A percentile compares a stretch with the other conserved stretches of the same genome.
Conservation (phyloP, 441 rosid species). For the Gossypium lobatum region DNA sequence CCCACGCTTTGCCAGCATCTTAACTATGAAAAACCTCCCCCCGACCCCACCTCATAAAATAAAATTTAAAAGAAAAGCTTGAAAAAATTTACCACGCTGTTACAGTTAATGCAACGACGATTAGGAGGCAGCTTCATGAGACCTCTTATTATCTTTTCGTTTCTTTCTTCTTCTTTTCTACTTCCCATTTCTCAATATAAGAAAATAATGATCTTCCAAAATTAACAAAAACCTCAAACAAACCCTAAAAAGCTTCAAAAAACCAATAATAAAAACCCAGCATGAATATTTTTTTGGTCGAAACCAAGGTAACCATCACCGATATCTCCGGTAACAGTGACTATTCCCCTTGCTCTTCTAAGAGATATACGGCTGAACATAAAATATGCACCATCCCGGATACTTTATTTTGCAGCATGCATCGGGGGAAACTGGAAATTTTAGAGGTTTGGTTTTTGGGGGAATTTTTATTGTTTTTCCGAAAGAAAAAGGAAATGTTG, state of each 20-base stretch:
- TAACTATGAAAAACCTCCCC: neutral
- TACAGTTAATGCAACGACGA: constrained; percentile 96
- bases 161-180: constrained; percentile 83
- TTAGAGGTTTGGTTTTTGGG: constrained; percentile 12
- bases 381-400: too few relatives aligned
- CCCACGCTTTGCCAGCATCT: neutral
- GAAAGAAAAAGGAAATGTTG: neutral
- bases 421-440: neutral
- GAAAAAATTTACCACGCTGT: constrained; percentile 53
- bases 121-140: constrained; percentile 98
- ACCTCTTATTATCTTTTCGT: constrained; percentile 94
- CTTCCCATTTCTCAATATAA: constrained; percentile 52
- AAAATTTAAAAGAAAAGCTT: neutral
- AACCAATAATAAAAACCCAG: neutral
- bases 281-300: neutral
- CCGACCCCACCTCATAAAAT: neutral
- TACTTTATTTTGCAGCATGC: neutral
- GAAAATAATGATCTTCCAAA: constrained; percentile 15
- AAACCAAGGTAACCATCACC: too few relatives aligned
- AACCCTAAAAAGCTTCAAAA: constrained; percentile 18
- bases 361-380: too few relatives aligned
- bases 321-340: too few relatives aligned
- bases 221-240: constrained; percentile 10
- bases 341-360: too few relatives aligned
- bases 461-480: constrained; percentile 2